Base-by-base conservation (phyloP, 2,329 filamentous ascomycete species). In the Aspergillus ochraceoroseus region DNA sequence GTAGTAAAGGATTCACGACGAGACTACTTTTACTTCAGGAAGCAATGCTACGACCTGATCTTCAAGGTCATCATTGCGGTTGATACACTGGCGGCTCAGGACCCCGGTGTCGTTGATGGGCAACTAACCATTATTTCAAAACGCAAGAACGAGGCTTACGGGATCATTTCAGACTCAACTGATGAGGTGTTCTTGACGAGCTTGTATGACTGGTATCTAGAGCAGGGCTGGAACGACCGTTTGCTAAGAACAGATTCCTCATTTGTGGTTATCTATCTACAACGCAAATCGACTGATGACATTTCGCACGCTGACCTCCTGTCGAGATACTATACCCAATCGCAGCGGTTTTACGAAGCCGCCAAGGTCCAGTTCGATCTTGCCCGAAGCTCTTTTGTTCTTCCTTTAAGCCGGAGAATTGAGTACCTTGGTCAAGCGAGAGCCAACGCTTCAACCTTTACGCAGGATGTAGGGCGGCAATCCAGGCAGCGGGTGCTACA, bases 171-270 rank as follows among this genome's bases (percentile, higher is more conserved):
- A 58, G 78, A 77, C 43, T 94, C 90, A 0, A 77, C 83, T 9
- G 92, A 98, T 52, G 87, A 95, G 57, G 85, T 95, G 3, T 98
- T 98, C 70, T 84, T 96, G 62, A 94, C 87, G 46, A 87, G 87
- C 55, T 74, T 98, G n/a, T 98, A 95, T 61, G 89, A 95, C 57
- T 98, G 92, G 90, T 98, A 98, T 64, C 81, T 96, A 51, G 68
- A 76, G 38, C 82, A 89, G 61, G 83, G 85, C 12, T 89, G 86
- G 80, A 84, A 80, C 7, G 87, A 95, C 48, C 83, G 88, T 9
- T 76, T 98, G 18, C 77, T 98, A 22, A 80, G 83, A 23, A 87
- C 92, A 36, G 79, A 89, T 42, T 94, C 89, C 4, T 79, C 83
- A 0, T 89, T 88, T 55, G 87, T 96, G 17, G 77, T 94, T 28